Base-by-base conservation (phyloP, 805 yeast genomes). In the Metschnikowia cerradonensis region DNA sequence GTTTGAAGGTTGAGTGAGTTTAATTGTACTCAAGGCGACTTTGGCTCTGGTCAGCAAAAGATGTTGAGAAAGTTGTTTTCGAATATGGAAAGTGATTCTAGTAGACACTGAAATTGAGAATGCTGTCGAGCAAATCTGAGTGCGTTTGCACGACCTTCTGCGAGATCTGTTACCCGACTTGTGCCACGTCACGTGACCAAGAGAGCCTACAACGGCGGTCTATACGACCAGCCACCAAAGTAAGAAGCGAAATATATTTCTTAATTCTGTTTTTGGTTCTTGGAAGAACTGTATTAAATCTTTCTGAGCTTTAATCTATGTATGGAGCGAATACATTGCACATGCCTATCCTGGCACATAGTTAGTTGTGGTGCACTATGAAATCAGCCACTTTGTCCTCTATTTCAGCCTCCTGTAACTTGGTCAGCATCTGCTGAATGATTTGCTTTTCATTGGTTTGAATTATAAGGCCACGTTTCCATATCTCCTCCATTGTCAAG, bases 401-500 rank as follows among this genome's bases (percentile, higher is more conserved):
- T 2, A 68, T 62, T 7, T 57, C 55, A 3, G 66, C 67, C 13
- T 48, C 45, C 8, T 57, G 58, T 62, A 68, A 56, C 51, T 67
- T 66, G 11, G 46, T 45, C 45, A 55, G 50, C 68, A 67, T 64
- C 22, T 51, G 53, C 20, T 42, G 45, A 67, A 68, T 63, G 34
- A 69, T 63, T 26, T 66, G 65, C 11, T 43, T 42, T 22, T 63
- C 60, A 14, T 53, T 55, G 10, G 64, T 62, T 37, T 57, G 57
- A 11, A 57, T 49, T 11, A 66, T 45, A 45, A 67, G 51, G 40
- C 61, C 61, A 48, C 55, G 53, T 42, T 58, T 58, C 35, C 66
- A 63, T 10, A 69, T 49, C 51, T 69, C 65, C n/a, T 55, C 55
- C 50, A 65, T 59, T 34, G 65, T 48, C 51, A 70, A 46, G 44